Base-by-base conservation (phyloP, 2,329 filamentous ascomycete genomes). In the Arthrobotrys sphaeroides region DNA sequence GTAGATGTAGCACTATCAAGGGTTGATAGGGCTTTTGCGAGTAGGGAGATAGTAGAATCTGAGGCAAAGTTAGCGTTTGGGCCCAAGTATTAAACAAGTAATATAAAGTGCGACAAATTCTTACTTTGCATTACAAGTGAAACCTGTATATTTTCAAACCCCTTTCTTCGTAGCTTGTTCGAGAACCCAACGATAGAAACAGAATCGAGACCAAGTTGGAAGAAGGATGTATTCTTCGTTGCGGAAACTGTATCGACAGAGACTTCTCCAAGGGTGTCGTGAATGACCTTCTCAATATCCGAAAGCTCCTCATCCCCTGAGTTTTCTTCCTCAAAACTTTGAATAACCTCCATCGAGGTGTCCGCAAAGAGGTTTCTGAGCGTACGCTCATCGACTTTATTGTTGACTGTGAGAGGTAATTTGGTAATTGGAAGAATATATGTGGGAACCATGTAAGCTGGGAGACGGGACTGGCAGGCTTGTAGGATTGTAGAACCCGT, bases 361-460 rank as follows among this genome's bases (percentile, higher is more conserved):
- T 84, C 83, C 7, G 86, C 82, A 79, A 94, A 97, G 0, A 96
- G 82, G 0, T 83, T 82, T 69, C 87, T 90, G 1, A 97, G 83
- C 36, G 85, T 84, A 79, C 91, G 94, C 5, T 86, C 85, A 79
- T 97, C 93, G 0, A 91, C 90, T 81, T 97, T 97, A 82, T 97
- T 97, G 81, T 97, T 97, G 5, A 91, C 84, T 0, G 92, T 96
- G 0, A 97, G 84, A 0, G 94, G 94, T 64, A 97, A 89, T 5
- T 84, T 85, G 0, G 89, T 86, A 5, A 97, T 83, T 2, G 87
- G 87, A 22, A 97, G 84, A 72, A 96, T 89, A 80, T 95, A 92
- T 0, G 92, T 94, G 0, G 94, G 94, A 1, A 97, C 88, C 94
- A 97, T 97, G 81, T 97, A 97, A 0, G 86, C 87, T 0, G 94